A percentile compares a stretch with the other conserved stretches of the same genome.
These are phyloP conservation scores for Coniochaeta sp. DNA, from an alignment of 2,329 filamentous ascomycete genomes.

Conservation along the genomic window DNA sequence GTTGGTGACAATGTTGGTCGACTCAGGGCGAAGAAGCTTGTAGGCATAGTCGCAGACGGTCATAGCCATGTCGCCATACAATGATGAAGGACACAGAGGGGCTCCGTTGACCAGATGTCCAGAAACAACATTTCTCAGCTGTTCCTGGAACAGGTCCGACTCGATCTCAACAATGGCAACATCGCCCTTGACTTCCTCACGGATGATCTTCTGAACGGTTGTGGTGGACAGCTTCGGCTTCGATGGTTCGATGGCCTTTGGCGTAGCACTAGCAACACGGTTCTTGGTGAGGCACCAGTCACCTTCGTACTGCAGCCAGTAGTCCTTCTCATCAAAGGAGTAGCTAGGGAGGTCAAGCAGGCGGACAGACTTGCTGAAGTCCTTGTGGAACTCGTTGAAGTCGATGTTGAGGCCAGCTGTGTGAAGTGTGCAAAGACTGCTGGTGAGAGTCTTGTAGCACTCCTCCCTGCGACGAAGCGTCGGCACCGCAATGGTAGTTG, in stretches of 20 bases:
- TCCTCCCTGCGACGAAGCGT: slow-evolving; percentile 57
- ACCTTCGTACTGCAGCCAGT: slow-evolving; percentile 58
- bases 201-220: slow-evolving; percentile 57
- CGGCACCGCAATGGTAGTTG: slow-evolving; percentile 45
- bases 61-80: slow-evolving; percentile 42
- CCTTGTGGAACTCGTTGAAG: slow-evolving; percentile 63
- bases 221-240: slow-evolving; percentile 56
- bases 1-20: slow-evolving; percentile 52
- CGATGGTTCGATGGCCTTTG: slow-evolving; percentile 25
- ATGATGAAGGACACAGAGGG: slow-evolving; percentile 43
- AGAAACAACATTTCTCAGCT: slow-evolving; percentile 52
- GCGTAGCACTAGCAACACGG: slow-evolving; percentile 36
- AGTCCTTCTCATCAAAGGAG: slow-evolving; percentile 66
- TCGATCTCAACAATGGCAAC: slow-evolving; percentile 55
- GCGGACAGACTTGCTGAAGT: slow-evolving; percentile 30
- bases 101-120: slow-evolving; percentile 48
- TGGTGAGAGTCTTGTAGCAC: slow-evolving; percentile 56
- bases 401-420: slow-evolving; percentile 54
- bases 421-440: slow-evolving; percentile 52
- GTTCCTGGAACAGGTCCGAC: slow-evolving; percentile 57
- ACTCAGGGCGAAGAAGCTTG: slow-evolving; percentile 52
- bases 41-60: slow-evolving; percentile 60
- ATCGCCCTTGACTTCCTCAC: slow-evolving; percentile 55
- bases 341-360: slow-evolving; percentile 63
- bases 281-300: slow-evolving; percentile 70